A percentile compares a stretch with the other conserved stretches of the same genome.
phyloP scores from a whole-genome alignment of 768 basidiomycete species.

The Tricholoma furcatifolium region DNA sequence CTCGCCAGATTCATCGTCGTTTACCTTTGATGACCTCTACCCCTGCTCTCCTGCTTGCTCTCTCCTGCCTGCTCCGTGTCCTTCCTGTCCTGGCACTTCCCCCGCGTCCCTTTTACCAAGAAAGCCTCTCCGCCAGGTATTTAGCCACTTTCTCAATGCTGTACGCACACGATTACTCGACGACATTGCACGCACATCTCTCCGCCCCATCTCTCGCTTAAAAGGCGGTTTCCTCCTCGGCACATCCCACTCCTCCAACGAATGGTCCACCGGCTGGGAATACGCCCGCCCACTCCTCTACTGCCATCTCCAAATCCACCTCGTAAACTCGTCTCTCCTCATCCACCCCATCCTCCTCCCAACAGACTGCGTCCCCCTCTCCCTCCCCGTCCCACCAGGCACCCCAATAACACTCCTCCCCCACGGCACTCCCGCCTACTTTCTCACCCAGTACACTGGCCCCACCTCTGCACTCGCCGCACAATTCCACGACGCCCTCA shows the following conservation, averaged over 20 bases:
- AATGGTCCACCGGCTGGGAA: constrained; percentile 71
- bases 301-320: constrained; percentile 57
- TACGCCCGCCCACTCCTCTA: constrained; percentile 58
- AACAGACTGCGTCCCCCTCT: constrained; percentile 58
- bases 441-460: constrained; percentile 66
- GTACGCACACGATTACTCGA: constrained; percentile 55
- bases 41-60: constrained; percentile 53
- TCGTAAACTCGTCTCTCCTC: constrained; percentile 43
- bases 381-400: constrained; percentile 51
- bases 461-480: constrained; percentile 58
- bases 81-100: constrained; percentile 28
- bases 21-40: constrained; percentile 49
- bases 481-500: constrained; percentile 63
- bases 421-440: constrained; percentile 71
- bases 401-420: constrained; percentile 72
- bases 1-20: constrained; percentile 34
- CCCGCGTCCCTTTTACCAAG: constrained; percentile 35
- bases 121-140: constrained; percentile 37
- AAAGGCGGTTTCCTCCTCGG: constrained; percentile 65
- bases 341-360: constrained; percentile 62
- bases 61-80: constrained; percentile 35
- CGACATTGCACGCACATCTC: constrained; percentile 48
- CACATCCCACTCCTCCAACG: constrained; percentile 39
- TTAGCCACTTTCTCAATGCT: constrained; percentile 60
- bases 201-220: constrained; percentile 45